Conservation (phyloP, 1,139 yeast species). For the Lodderomyces parapsilosis region DNA sequence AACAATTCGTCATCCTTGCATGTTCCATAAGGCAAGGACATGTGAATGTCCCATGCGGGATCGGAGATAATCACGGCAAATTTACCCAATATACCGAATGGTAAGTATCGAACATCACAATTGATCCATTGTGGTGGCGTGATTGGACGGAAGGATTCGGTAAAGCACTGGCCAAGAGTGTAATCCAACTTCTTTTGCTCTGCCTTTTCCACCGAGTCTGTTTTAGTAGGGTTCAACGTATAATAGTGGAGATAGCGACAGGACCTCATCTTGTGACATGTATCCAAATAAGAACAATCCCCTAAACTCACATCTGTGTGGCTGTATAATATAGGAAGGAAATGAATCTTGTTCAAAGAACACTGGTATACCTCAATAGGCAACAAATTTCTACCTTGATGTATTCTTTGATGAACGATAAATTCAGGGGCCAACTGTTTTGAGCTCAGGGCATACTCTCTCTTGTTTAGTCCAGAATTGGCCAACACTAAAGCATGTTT, state of each 20-base stretch:
- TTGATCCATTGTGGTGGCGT: slow-evolving; percentile 81
- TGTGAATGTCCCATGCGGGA: slow-evolving; percentile 88
- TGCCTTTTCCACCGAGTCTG: neutral
- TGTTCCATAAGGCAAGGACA: slow-evolving; percentile 77
- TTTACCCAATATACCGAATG: slow-evolving; percentile 70
- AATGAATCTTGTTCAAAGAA: slow-evolving; percentile 52
- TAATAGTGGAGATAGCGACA: slow-evolving; percentile 84
- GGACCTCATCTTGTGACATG: slow-evolving; percentile 80
- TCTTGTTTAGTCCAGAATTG: slow-evolving; percentile 22
- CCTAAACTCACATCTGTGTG: slow-evolving; percentile 71
- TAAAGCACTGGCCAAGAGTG: slow-evolving; percentile 56
- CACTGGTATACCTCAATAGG: slow-evolving; percentile 39
- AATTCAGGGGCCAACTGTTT: slow-evolving; percentile 21
- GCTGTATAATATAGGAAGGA: slow-evolving; percentile 54
- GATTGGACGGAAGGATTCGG: slow-evolving; percentile 26
- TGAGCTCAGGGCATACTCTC: slow-evolving; percentile 16
- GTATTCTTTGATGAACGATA: slow-evolving; percentile 21
- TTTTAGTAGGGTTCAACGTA: slow-evolving; percentile 49
- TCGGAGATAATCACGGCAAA: slow-evolving; percentile 88
- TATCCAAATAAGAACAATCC: slow-evolving; percentile 90
- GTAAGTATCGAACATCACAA: slow-evolving; percentile 75
- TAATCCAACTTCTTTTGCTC: slow-evolving; percentile 31
- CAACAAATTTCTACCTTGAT: slow-evolving; percentile 20
- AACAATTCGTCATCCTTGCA: slow-evolving; percentile 72
- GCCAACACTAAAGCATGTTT: slow-evolving; percentile 43